These are phyloP conservation scores for Didymellaceae sp. DNA, from an alignment of 2,329 filamentous ascomycete genomes.

Conservation along the genomic window DNA sequence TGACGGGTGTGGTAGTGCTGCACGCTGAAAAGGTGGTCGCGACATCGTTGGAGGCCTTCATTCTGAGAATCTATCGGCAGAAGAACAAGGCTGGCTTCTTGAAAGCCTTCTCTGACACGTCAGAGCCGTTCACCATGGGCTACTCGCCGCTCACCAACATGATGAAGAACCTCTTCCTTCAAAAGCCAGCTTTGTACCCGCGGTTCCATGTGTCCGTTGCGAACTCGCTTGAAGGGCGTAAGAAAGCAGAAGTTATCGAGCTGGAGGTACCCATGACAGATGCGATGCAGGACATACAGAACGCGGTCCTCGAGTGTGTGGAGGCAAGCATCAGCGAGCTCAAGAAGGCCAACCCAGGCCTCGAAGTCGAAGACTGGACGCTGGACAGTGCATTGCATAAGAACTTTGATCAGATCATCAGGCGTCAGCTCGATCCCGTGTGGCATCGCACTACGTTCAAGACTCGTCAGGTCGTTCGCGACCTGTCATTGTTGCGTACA, in stretches of 20 bases:
- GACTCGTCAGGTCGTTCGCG: conserved; percentile 91
- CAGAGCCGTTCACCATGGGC: conserved; percentile 86
- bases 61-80: conserved; percentile 89
- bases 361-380: conserved; percentile 98
- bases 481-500: conserved; percentile 80
- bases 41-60: conserved; percentile 92
- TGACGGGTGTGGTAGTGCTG: conserved; percentile 85
- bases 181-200: conserved; percentile 89
- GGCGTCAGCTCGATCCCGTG: conserved; percentile 90
- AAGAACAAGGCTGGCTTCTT: conserved; percentile 93
- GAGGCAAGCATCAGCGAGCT: conserved; percentile 93
- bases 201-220: conserved; percentile 92
- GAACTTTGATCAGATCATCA: conserved; percentile 88
- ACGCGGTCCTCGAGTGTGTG: conserved; percentile 92
- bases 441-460: conserved; percentile 97
- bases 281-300: conserved; percentile 90
- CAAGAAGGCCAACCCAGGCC: conserved; percentile 84
- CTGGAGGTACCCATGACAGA: conserved; percentile 96
- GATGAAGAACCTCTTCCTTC: conserved; percentile 90
- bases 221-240: conserved; percentile 85
- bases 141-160: conserved; percentile 88
- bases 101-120: conserved; percentile 94
- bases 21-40: conserved; percentile 87
- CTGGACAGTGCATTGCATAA: conserved; percentile 89
- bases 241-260: conserved; percentile 96